Evolutionary conservation across 2,329 filamentous ascomycete genomes (phyloP).

Genomic region (Phialocephala subalpina): DNA sequence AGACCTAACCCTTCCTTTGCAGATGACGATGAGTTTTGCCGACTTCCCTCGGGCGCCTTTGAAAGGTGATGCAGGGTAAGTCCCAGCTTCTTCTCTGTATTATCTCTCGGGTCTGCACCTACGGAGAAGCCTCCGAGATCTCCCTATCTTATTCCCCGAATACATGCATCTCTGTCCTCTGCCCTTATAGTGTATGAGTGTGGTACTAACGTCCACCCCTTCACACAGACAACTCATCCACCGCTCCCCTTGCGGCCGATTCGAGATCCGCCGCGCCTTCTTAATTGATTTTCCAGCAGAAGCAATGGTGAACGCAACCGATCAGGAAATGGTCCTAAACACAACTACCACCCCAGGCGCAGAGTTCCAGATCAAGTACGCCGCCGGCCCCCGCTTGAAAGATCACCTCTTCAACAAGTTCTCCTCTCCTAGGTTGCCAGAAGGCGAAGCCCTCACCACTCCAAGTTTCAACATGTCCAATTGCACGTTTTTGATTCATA

Average conservation of each 20-base stretch:
- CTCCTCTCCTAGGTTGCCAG: conserved; percentile 13
- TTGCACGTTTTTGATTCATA: conserved; percentile 23
- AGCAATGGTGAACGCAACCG: conserved; percentile 21
- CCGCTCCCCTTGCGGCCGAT: conserved; percentile 16
- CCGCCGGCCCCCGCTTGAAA: conserved; percentile 4
- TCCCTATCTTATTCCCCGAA: too few relatives aligned
- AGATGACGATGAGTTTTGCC: background rate
- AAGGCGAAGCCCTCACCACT: conserved; percentile 19
- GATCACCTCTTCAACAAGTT: background rate
- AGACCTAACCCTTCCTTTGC: background rate
- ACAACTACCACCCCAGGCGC: background rate
- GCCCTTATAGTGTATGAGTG: too few relatives aligned
- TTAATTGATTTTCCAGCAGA: conserved; percentile 19
- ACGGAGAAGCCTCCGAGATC: too few relatives aligned
- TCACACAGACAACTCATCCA: background rate
- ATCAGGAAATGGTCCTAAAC: conserved; percentile 6
- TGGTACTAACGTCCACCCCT: too few relatives aligned
- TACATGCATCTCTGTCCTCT: too few relatives aligned
- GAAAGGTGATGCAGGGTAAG: conserved; percentile 13
- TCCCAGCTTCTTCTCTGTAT: too few relatives aligned
- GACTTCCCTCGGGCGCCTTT: conserved; percentile 3
- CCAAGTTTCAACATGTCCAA: conserved; percentile 17
- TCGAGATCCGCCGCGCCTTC: conserved; percentile 16
- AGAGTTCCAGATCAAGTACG: conserved; percentile 10
- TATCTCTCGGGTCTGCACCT: too few relatives aligned